phyloP scores from a whole-genome alignment of 192 early-diverging fungal genomes.

The Neocallimastix lanati region DNA sequence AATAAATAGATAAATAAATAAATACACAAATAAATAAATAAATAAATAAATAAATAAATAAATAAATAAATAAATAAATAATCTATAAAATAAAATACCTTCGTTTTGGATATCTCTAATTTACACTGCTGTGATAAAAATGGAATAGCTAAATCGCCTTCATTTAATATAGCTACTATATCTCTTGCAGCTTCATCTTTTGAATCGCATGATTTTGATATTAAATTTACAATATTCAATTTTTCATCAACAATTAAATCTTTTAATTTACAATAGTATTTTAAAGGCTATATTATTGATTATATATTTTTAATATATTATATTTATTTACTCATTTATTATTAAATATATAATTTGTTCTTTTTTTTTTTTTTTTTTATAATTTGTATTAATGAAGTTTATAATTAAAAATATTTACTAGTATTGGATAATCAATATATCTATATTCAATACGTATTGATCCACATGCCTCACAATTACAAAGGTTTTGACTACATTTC shows the following conservation, averaged over 20 bases:
- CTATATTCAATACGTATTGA: not conserved
- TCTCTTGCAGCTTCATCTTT: not conserved
- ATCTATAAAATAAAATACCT: too few relatives aligned
- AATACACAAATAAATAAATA: too few relatives aligned
- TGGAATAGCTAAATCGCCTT: not conserved
- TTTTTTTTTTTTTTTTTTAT: too few relatives aligned
- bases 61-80: too few relatives aligned
- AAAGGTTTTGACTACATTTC: not conserved
- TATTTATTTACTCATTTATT: too few relatives aligned
- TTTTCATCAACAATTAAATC: not conserved
- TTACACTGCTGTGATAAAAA: not conserved
- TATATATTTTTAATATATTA: too few relatives aligned
- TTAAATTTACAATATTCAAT: not conserved
- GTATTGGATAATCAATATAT: not conserved
- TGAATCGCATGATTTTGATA: not conserved
- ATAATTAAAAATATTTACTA: not conserved
- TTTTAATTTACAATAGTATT: not conserved
- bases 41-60: too few relatives aligned
- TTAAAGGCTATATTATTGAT: not conserved
- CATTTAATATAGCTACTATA: not conserved
- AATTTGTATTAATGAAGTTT: too few relatives aligned
- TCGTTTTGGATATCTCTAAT: not conserved
- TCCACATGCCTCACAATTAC: not conserved
- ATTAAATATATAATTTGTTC: too few relatives aligned
- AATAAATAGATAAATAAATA: too few relatives aligned